phyloP scores from a whole-genome alignment of 164 flowering plant genomes.

The Vitis cinerea region DNA sequence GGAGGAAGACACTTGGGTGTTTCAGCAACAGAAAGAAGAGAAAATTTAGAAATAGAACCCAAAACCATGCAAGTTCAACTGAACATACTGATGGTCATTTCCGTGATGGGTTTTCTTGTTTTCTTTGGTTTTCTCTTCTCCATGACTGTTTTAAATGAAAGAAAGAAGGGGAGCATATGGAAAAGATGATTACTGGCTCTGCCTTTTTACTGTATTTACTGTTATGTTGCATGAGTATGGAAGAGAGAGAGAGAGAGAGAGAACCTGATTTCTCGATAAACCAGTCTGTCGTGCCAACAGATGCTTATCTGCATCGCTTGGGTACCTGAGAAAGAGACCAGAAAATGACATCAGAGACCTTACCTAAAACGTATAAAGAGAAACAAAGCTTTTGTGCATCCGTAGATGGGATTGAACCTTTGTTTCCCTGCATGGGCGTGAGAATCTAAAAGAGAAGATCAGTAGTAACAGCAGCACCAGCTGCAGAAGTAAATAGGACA shows the following conservation, averaged over 20 bases:
- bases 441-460: constrained; percentile 36
- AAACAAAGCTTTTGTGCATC: constrained; percentile 7
- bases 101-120: constrained; percentile 2
- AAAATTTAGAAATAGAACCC: background rate
- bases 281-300: constrained; percentile 78
- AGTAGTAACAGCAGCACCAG: constrained; percentile 7
- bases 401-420: constrained; percentile 12
- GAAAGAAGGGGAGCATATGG: background rate
- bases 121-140: background rate
- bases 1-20: background rate
- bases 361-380: constrained; percentile 17
- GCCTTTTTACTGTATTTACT: constrained; percentile 1
- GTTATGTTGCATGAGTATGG: background rate
- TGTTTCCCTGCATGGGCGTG: constrained; percentile 39
- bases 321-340: constrained; percentile 69
- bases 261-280: constrained; percentile 69
- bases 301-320: constrained; percentile 79
- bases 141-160: background rate
- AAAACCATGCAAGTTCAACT: constrained; percentile 25
- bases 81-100: constrained; percentile 19
- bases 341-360: constrained; percentile 40
- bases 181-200: too few species aligned
- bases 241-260: constrained; percentile 11
- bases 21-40: constrained; percentile 8
- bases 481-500: constrained; percentile 11